phyloP scores from a whole-genome alignment of 2,329 filamentous ascomycete genomes.

The Magnaporthiopsis incrustans region DNA sequence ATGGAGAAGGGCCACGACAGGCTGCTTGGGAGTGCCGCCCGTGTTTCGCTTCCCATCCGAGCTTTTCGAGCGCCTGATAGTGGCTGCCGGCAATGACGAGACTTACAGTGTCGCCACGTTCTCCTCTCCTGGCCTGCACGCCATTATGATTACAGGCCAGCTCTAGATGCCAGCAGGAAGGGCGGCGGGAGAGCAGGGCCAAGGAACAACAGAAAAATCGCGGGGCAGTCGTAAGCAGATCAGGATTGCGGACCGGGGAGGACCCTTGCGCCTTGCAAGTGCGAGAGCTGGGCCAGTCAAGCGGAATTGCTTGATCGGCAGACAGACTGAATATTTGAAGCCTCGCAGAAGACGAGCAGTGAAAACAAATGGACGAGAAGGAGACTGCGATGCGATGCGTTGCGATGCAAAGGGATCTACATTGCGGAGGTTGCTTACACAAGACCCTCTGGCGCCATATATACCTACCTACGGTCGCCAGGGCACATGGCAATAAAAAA shows the following conservation, averaged over 20 bases:
- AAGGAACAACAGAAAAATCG: background rate
- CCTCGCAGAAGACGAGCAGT: background rate
- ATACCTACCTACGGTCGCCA: background rate
- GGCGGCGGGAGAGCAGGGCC: background rate
- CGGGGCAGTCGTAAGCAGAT: background rate
- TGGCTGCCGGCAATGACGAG: background rate
- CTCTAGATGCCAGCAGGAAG: background rate
- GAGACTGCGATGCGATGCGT: too few relatives aligned
- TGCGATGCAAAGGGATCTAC: too few relatives aligned
- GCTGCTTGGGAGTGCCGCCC: too few relatives aligned
- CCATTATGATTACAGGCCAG: constrained; percentile 22
- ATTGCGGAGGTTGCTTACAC: background rate
- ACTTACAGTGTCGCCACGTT: constrained; percentile 39
- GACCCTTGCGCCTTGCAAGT: background rate
- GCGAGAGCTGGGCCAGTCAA: too few relatives aligned
- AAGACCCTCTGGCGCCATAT: background rate
- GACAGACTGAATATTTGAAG: background rate
- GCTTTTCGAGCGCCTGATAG: background rate
- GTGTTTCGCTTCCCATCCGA: background rate
- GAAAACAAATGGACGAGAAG: too few relatives aligned
- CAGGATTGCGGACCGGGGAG: background rate
- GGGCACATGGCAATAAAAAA: background rate
- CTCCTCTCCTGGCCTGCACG: constrained; percentile 36
- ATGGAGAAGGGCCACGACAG: too few relatives aligned
- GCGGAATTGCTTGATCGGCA: background rate